Evolutionary conservation across 192 early-diverging fungal species (phyloP), one percentile per base, ranked within the genome.

Genomic region (Chytriomyces hyalinus): DNA sequence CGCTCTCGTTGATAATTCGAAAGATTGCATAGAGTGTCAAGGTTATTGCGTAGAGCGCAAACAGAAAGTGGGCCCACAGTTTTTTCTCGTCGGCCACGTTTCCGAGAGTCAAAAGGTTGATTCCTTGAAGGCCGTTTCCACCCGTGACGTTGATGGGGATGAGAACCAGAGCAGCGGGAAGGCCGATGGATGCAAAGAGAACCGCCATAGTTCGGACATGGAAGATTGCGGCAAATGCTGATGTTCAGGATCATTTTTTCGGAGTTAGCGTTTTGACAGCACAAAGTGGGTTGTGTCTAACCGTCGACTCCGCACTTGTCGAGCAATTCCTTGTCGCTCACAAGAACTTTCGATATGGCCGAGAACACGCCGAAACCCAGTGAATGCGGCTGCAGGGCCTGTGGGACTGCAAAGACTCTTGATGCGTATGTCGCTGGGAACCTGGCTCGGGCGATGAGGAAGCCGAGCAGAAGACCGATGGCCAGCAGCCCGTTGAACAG

Each of bases 161-260:
- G 6, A 97, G 81, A 26, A 91, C 82, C 0, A 80, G 84, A 5
- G 88, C 70, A 4, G 87, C 87, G 3, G 93, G 59, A 0, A 93
- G 45, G 6, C 86, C 80, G 70, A 91, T 85, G 6, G 84, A 73
- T 11, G 67, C 47, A 79, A 95, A 95, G 49, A 94, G 80, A 0
- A 89, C 82, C 49, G 91, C 87, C 67, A 89, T 88, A 59, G 90
- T 83, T 24, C 91, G 87, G 51, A 93, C 87, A 65, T 92, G 92
- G 26, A 90, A 88, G 61, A 97, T 73, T 71, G 92, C 89, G 87
- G 94, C 92, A 77, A 90, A 97, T 0, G 91, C 86, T 36, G 36
- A 36, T 36, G 36, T 3, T 26, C 24, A 36, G 36, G 36, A 36
- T 36, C 36, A 4, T 36, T 36, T 36, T 36, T 36, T 36, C 36